Evolutionary conservation across 140 eudicot species (phyloP), one percentile per base, ranked within the genome.

Genomic region (Ambrosia hybrid): DNA sequence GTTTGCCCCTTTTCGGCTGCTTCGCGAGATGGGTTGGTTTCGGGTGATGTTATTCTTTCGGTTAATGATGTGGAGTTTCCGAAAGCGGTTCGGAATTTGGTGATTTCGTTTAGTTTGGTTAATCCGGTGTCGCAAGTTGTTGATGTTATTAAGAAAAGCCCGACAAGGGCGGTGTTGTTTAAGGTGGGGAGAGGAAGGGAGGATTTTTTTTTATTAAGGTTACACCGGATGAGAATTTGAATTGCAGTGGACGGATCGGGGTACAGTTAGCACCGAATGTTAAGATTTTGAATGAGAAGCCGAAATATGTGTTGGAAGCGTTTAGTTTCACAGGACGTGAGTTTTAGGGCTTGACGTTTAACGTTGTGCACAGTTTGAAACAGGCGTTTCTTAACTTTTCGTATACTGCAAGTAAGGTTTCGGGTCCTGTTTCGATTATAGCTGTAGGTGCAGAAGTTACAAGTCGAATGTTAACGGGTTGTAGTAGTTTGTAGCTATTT

Each of bases 381-480:
- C 98, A 87, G 69, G 87, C 96, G 2, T 86, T 90, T 58, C 63
- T 83, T 11, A 93, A 93, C 73, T 93, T 93, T 80, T 87, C 96
- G 1, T 88, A 93, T 53, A 13, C 88, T 49, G 96, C 98, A 5
- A 80, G 95, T 26, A 93, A 93, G 55, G 96, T 93, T 69, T 87
- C 97, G 0, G 97, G 97, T 4, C 98, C 98, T 15, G 88, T 93
- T 80, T 97, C 97, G 1, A 90, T 93, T 36, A 90, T 93, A 51
- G 96, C 96, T 0, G 96, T 93, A 3, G 97, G 98, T 49, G 98
- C 98, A 33, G 98, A 93, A 67, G 96, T 93, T 72, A 97, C 96
- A 90, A 91, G 51, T 90, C 97, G 6, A 93, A 88, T 61, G 17
- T 76, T 1, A 87, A 90, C 33, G 96, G 97, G 15, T 82, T 90